These are phyloP conservation scores for Elaeis guineensis DNA, from an alignment of 176 grass and related monocot genomes.

Conservation along the genomic window DNA sequence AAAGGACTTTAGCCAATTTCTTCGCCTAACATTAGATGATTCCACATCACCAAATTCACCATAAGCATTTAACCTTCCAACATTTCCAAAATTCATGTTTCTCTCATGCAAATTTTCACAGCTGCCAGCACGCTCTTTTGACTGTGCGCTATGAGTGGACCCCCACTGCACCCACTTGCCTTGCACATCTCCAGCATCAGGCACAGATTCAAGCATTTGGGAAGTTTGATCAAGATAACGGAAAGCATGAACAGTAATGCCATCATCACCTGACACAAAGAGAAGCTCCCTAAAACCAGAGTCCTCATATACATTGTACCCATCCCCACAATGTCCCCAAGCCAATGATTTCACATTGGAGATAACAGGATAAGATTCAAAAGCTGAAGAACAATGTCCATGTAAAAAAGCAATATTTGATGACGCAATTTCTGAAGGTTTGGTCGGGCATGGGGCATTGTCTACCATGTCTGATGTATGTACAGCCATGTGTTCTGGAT, in stretches of 20 bases:
- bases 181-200: constrained; percentile 36
- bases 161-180: constrained; percentile 79
- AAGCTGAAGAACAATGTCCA: constrained; percentile 19
- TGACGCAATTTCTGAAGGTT: constrained; percentile 35
- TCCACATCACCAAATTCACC: not conserved
- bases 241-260: constrained; percentile 77
- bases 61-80: not conserved
- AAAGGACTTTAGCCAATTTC: constrained; percentile 57
- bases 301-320: constrained; percentile 40
- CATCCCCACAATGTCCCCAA: constrained; percentile 62
- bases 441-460: not conserved
- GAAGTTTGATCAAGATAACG: constrained; percentile 27
- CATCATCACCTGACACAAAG: constrained; percentile 44
- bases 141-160: constrained; percentile 23
- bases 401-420: constrained; percentile 24
- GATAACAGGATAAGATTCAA: constrained; percentile 52
- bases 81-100: not conserved
- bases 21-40: constrained; percentile 12
- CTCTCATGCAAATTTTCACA: not conserved
- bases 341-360: constrained; percentile 72
- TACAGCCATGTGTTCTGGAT: not conserved
- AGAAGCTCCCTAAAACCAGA: constrained; percentile 73
- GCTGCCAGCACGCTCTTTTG: constrained; percentile 12
- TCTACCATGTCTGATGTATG: not conserved
- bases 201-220: constrained; percentile 24